These are phyloP conservation scores for Plenodomus biglobosus DNA, from an alignment of 2,329 filamentous ascomycete genomes.

Conservation along the genomic window DNA sequence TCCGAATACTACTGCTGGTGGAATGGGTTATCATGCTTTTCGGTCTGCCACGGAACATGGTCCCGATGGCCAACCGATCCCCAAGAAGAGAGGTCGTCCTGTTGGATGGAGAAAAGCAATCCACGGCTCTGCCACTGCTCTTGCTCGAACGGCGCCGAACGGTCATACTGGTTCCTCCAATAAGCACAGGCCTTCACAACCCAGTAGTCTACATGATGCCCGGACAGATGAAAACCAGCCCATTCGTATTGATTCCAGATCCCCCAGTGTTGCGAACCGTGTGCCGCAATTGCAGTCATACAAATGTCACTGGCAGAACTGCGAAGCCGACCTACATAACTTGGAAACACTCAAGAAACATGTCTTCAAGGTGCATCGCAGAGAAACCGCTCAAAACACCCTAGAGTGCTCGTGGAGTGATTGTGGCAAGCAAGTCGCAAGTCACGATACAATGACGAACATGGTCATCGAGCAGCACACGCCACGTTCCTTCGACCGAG, in stretches of 20 bases:
- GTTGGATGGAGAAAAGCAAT: conserved; percentile 54
- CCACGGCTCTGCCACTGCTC: conserved; percentile 44
- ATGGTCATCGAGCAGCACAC: conserved; percentile 21
- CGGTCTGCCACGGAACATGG: conserved; percentile 30
- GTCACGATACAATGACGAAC: conserved; percentile 26
- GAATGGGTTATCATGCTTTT: conserved; percentile 50
- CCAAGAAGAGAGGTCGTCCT: conserved; percentile 51
- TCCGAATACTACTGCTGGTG: conserved; percentile 13
- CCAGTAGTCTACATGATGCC: conserved; percentile 32
- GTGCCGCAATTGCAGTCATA: conserved; percentile 51
- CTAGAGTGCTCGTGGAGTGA: conserved; percentile 51
- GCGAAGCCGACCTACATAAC: conserved; percentile 62
- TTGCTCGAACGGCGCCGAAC: conserved; percentile 27
- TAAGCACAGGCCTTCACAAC: conserved; percentile 20
- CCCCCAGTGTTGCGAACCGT: conserved; percentile 31
- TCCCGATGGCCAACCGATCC: conserved; percentile 41
- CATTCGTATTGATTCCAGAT: conserved; percentile 33
- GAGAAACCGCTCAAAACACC: conserved; percentile 36
- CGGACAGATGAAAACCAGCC: conserved; percentile 17
- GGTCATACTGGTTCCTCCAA: conserved; percentile 11
- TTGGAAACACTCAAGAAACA: conserved; percentile 62
- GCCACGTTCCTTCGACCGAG: conserved; percentile 41
- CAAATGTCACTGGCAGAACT: conserved; percentile 61
- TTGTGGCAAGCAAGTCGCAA: conserved; percentile 41
- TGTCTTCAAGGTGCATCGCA: conserved; percentile 57